Evolutionary conservation across 2,329 filamentous ascomycete genomes (phyloP), one percentile per base, ranked within the genome.

Genomic region (Claviceps paspali): DNA sequence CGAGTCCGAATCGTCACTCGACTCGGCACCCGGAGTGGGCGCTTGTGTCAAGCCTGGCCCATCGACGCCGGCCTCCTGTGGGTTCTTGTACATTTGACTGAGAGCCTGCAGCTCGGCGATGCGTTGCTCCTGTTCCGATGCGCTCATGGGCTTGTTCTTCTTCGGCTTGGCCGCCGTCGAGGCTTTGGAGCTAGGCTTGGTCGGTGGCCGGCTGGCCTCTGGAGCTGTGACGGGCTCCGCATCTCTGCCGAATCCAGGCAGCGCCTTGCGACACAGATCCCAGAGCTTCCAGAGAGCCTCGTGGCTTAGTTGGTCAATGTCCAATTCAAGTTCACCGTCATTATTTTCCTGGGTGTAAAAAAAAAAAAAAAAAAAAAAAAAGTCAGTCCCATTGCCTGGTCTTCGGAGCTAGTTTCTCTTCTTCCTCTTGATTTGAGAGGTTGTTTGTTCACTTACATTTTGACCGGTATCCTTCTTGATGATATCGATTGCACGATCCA

Each of bases 381-480:
- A 33, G 29, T 40, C 12, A 40, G 29, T 28, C 17, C 18, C 7
- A 9, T 15, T 2, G 26, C 27, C 12, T n/a, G n/a, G n/a, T n/a
- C n/a, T n/a, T n/a, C n/a, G n/a, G n/a, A n/a, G n/a, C n/a, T n/a
- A n/a, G n/a, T n/a, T n/a, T n/a, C n/a, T n/a, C n/a, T n/a, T n/a
- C n/a, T n/a, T n/a, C n/a, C n/a, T n/a, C n/a, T n/a, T n/a, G n/a
- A n/a, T n/a, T n/a, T n/a, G n/a, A n/a, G n/a, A n/a, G n/a, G n/a
- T n/a, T n/a, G n/a, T 14, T 18, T 31, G 7, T 18, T 24, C 15
- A 70, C 67, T 73, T 70, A 63, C 91, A 67, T 67, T 80, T 66
- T 61, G 83, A 63, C 64, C 83, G 59, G 63, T 93, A 47, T 93
- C 88, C 45, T 75, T 76, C 55, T 92, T 85, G 52, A 98, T 96